Percentiles rank a stretch among this genome's conserved stretches.
phyloP scores from a whole-genome alignment of 345 rosid species.

The Linum tenue region DNA sequence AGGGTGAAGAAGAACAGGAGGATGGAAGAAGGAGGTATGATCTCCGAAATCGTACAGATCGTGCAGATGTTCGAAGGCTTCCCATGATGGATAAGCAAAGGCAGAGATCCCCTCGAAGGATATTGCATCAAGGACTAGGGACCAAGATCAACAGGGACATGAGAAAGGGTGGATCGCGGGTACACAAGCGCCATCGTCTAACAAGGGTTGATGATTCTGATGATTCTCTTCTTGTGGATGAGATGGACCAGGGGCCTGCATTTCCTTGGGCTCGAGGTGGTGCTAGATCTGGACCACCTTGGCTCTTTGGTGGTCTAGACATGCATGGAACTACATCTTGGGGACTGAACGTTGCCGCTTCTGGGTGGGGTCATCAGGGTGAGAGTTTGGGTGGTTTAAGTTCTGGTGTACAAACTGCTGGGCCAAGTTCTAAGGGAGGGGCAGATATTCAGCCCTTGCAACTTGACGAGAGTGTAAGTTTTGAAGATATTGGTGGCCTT shows the following conservation, averaged over 20 bases:
- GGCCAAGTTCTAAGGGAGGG: conserved; percentile 99
- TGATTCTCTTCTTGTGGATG: conserved; percentile 99
- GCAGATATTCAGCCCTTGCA: conserved; percentile 99
- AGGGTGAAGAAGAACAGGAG: conserved; percentile 68
- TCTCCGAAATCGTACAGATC: conserved; percentile 93
- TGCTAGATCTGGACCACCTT: conserved; percentile 88
- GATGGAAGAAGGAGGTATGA: conserved; percentile 96
- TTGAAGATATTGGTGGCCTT: conserved; percentile 96
- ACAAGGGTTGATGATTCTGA: conserved; percentile 91
- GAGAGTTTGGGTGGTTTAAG: conserved; percentile 64
- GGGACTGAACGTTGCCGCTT: conserved; percentile 92
- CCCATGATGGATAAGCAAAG: conserved; percentile 65
- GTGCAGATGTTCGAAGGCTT: conserved; percentile 80
- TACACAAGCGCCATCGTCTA: conserved; percentile 79
- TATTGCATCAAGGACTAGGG: conserved; percentile 96
- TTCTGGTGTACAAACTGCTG: conserved; percentile 96
- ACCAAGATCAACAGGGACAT: conserved; percentile 77
- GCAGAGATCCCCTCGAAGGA: conserved; percentile 82
- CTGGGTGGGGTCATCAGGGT: conserved; percentile 99
- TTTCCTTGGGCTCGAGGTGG: conserved; percentile 95
- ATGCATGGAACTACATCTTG: conserved; percentile 67
- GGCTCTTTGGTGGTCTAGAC: conserved; percentile 96
- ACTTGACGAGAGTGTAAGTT: conserved; percentile 86
- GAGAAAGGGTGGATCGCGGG: conserved; percentile 90
- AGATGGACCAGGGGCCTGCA: conserved; percentile 94